Conservation (phyloP, 2,329 filamentous ascomycete species). For the Talaromyces sp. region DNA sequence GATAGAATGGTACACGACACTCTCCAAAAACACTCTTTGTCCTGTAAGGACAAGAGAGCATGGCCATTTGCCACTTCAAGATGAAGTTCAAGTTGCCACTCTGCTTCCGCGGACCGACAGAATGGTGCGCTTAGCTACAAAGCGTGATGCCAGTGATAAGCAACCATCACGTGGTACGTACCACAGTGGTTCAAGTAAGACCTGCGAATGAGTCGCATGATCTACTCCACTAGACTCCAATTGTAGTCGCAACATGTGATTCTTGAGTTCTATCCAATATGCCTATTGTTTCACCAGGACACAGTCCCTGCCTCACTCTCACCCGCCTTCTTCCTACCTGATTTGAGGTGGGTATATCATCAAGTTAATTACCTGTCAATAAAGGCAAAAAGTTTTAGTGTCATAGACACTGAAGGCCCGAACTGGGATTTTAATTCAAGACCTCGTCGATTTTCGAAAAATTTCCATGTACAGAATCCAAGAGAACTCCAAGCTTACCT, state of each 20-base stretch:
- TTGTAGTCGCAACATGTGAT: not conserved
- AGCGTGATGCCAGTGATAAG: not conserved
- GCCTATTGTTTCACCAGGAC: too few species aligned
- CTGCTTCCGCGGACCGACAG: not conserved
- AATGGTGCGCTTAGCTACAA: not conserved
- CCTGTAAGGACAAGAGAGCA: not conserved
- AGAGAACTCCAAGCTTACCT: too few species aligned
- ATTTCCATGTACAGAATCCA: too few species aligned
- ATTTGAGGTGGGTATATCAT: too few species aligned
- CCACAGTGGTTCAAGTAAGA: not conserved
- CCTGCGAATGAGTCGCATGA: not conserved
- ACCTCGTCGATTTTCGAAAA: too few species aligned
- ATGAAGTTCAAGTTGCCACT: not conserved
- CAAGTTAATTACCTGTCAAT: too few species aligned
- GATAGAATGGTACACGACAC: not conserved
- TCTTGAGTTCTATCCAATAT: not conserved
- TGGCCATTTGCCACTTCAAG: not conserved
- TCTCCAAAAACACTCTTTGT: not conserved
- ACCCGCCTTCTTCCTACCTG: too few species aligned
- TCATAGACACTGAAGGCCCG: too few species aligned
- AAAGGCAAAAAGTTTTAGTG: too few species aligned
- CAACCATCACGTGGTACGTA: not conserved
- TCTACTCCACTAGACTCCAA: not conserved
- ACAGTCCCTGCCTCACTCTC: too few species aligned
- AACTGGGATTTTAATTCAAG: too few species aligned